Evolutionary conservation across 169 alveolate species (phyloP).

Genomic region (Theileria annulata): DNA sequence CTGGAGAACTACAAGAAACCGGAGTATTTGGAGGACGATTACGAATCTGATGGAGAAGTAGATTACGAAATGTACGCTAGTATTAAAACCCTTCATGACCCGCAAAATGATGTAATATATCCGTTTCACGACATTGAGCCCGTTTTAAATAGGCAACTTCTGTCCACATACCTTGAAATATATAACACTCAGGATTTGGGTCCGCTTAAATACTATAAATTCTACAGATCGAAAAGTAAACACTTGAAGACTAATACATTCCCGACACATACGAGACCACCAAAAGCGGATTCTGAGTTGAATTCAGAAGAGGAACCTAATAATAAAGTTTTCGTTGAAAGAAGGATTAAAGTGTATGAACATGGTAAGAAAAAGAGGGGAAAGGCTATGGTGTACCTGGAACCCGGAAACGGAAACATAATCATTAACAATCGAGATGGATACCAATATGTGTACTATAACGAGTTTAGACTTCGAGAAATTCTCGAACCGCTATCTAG

Average conservation of each 20-base stretch:
- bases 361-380: constrained; percentile 62
- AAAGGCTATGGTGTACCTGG: constrained; percentile 72
- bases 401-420: constrained; percentile 76
- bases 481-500: constrained; percentile 70
- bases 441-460: constrained; percentile 74
- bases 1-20: constrained; percentile 40
- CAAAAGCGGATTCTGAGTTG: constrained; percentile 13
- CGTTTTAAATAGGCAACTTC: constrained; percentile 44
- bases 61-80: constrained; percentile 53
- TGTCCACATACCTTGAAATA: constrained; percentile 54
- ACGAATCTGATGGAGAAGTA: constrained; percentile 22
- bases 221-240: constrained; percentile 41
- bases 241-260: constrained; percentile 26
- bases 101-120: constrained; percentile 34
- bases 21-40: constrained; percentile 38
- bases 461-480: constrained; percentile 64
- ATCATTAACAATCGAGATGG: constrained; percentile 77
- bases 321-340: constrained; percentile 3
- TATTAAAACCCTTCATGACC: constrained; percentile 60
- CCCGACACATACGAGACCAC: constrained; percentile 51
- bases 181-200: constrained; percentile 55
- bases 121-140: constrained; percentile 64
- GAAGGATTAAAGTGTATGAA: constrained; percentile 40
- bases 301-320: background rate
- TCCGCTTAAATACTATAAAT: constrained; percentile 30